Conservation (phyloP, 2,329 filamentous ascomycete species). For the Escovopsis weberi region DNA sequence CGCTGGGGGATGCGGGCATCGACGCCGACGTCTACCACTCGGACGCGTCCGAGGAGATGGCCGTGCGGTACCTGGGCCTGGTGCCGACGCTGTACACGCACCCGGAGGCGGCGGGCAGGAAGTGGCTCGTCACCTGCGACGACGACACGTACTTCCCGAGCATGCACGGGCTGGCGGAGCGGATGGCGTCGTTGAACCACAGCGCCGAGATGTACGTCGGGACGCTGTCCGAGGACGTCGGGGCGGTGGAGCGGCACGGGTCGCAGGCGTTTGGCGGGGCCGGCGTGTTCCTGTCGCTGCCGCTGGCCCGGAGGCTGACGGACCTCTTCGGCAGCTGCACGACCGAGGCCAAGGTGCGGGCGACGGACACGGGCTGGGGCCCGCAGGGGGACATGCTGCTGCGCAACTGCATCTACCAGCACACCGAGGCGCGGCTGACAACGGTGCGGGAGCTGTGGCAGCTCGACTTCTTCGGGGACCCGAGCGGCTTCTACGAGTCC, state of each 20-base stretch:
- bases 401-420: conserved; percentile 49
- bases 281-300: conserved; percentile 45
- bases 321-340: conserved; percentile 31
- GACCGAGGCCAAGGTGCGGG: conserved; percentile 34
- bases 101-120: conserved; percentile 30
- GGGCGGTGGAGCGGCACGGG: conserved; percentile 44
- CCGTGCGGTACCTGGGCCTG: conserved; percentile 41
- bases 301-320: conserved; percentile 31
- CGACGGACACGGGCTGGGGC: conserved; percentile 44
- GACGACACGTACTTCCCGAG: conserved; percentile 53
- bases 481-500: conserved; percentile 49
- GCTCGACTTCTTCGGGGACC: conserved; percentile 44
- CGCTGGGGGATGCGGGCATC: conserved; percentile 34
- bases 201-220: conserved; percentile 42
- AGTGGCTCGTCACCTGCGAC: conserved; percentile 48
- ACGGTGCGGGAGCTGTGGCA: conserved; percentile 44
- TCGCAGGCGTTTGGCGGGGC: conserved; percentile 50
- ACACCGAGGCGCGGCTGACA: conserved; percentile 43
- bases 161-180: conserved; percentile 37
- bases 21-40: conserved; percentile 43
- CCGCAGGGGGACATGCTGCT: conserved; percentile 47
- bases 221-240: conserved; percentile 45
- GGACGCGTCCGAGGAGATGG: conserved; percentile 39
- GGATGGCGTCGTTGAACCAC: conserved; percentile 37
- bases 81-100: conserved; percentile 41